These are phyloP conservation scores for Boletus tomentosulus DNA, from an alignment of 768 basidiomycete genomes.

Conservation along the genomic window DNA sequence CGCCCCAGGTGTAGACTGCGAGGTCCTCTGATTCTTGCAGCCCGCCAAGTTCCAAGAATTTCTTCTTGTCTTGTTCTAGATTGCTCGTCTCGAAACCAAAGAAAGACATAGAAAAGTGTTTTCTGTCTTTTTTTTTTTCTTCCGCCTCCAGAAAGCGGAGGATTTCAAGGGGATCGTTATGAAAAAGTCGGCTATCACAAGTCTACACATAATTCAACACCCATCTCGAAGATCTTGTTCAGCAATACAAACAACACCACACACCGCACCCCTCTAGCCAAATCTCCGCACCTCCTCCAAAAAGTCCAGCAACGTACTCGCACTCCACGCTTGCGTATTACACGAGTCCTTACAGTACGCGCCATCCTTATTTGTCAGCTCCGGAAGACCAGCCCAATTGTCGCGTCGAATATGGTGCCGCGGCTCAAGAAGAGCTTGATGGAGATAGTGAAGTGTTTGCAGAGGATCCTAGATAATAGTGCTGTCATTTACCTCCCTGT, in stretches of 20 bases:
- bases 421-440: slow-evolving; percentile 63
- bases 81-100: slow-evolving; percentile 67
- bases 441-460: slow-evolving; percentile 76
- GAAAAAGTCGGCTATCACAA: slow-evolving; percentile 13
- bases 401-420: slow-evolving; percentile 74
- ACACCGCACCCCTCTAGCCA: slow-evolving; percentile 3
- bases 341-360: slow-evolving; percentile 84
- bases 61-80: slow-evolving; percentile 62
- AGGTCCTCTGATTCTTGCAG: slow-evolving; percentile 70
- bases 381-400: slow-evolving; percentile 91
- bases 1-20: slow-evolving; percentile 90
- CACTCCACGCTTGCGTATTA: slow-evolving; percentile 93
- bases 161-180: slow-evolving; percentile 4
- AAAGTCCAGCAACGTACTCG: slow-evolving; percentile 88
- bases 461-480: slow-evolving; percentile 50
- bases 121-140: slow-evolving; percentile 14
- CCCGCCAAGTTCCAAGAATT: slow-evolving; percentile 42
- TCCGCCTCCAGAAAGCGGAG: slow-evolving; percentile 15
- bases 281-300: slow-evolving; percentile 55
- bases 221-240: slow-evolving; percentile 1
- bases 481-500: background rate
- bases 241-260: slow-evolving; percentile 24
- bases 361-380: slow-evolving; percentile 86
- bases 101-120: slow-evolving; percentile 60
- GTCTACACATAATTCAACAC: background rate